phyloP scores from a whole-genome alignment of 805 yeast species.

The Candida coquimbonensis region DNA sequence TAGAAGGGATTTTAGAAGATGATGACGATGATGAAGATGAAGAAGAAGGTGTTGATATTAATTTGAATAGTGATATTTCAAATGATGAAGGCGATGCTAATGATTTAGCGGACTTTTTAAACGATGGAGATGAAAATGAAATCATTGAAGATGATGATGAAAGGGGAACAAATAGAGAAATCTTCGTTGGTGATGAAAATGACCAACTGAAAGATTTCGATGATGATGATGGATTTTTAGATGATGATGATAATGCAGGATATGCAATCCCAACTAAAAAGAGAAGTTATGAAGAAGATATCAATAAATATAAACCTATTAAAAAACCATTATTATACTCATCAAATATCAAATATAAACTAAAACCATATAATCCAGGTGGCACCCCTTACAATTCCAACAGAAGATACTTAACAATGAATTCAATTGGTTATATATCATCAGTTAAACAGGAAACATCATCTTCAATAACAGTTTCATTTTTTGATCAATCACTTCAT shows the following conservation, averaged over 20 bases:
- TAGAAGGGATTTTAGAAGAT: conserved; percentile 19
- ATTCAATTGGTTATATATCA: conserved; percentile 76
- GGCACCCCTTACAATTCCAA: conserved; percentile 70
- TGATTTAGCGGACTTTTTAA: conserved; percentile 16
- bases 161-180: neutral
- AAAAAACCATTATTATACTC: conserved; percentile 7
- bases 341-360: conserved; percentile 21
- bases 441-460: conserved; percentile 54
- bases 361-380: conserved; percentile 77
- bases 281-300: conserved; percentile 7
- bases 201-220: conserved; percentile 31
- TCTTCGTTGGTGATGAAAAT: conserved; percentile 13
- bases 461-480: conserved; percentile 76
- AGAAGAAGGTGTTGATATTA: conserved; percentile 23
- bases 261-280: conserved; percentile 17
- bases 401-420: conserved; percentile 75
- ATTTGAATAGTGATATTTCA: conserved; percentile 18
- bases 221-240: conserved; percentile 47
- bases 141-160: conserved; percentile 62
- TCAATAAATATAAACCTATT: neutral
- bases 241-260: conserved; percentile 50
- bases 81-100: conserved; percentile 19
- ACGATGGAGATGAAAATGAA: conserved; percentile 39
- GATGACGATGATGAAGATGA: conserved; percentile 24
- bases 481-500: conserved; percentile 70